Conservation (phyloP, 768 basidiomycete genomes). For the Panaeolus papilionaceus region DNA sequence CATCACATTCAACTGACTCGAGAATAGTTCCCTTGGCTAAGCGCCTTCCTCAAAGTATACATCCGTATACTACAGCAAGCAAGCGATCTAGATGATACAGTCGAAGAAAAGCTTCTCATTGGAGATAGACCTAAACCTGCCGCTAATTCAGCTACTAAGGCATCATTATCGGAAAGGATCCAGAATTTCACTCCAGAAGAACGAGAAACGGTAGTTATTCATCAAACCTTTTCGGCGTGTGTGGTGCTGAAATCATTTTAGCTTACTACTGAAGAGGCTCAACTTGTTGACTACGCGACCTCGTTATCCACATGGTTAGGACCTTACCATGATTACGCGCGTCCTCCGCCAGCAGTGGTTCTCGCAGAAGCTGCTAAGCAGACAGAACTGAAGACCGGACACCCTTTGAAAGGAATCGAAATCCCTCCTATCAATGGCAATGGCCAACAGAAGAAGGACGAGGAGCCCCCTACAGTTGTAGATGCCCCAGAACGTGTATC, state of each 20-base stretch:
- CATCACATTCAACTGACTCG: constrained; percentile 13
- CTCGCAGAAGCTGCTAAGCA: constrained; percentile 79
- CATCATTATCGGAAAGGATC: constrained; percentile 58
- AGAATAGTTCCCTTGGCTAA: constrained; percentile 72
- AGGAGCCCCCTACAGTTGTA: constrained; percentile 69
- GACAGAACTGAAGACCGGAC: constrained; percentile 72
- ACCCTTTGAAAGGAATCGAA: constrained; percentile 70
- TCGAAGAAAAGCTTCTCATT: constrained; percentile 82
- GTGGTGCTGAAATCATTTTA: constrained; percentile 34
- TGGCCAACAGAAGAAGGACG: constrained; percentile 68
- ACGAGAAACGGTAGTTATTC: constrained; percentile 36
- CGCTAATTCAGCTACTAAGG: constrained; percentile 50
- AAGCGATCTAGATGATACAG: constrained; percentile 80
- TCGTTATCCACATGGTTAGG: constrained; percentile 78
- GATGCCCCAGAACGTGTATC: constrained; percentile 62
- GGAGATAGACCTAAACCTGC: constrained; percentile 80
- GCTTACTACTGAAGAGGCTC: constrained; percentile 71
- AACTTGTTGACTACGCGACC: constrained; percentile 62
- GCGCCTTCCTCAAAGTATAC: constrained; percentile 75
- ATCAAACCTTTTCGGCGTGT: constrained; percentile 7
- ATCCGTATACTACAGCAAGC: constrained; percentile 79
- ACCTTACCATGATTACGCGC: constrained; percentile 75
- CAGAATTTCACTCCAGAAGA: constrained; percentile 58
- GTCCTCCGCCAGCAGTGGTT: constrained; percentile 73
- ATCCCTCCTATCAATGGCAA: constrained; percentile 50